These are phyloP conservation scores for Candida sp. DNA, from an alignment of 1,139 yeast genomes.

Conservation along the genomic window DNA sequence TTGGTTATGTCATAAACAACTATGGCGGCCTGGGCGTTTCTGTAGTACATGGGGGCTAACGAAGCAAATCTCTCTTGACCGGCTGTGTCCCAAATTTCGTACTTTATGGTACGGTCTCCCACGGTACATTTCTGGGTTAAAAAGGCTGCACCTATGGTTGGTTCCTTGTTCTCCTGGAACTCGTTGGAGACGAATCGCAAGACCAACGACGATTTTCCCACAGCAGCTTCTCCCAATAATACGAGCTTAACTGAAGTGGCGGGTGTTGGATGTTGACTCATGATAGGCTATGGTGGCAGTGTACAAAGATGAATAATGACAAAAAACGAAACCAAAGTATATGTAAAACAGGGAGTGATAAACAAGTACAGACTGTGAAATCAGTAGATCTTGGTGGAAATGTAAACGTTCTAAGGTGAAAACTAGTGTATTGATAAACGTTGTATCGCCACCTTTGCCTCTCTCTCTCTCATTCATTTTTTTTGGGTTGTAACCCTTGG, in stretches of 20 bases:
- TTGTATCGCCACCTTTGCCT: conserved; percentile 1
- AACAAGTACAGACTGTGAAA: not conserved
- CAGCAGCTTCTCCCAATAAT: conserved; percentile 96
- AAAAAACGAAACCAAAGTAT: not conserved
- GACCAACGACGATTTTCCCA: conserved; percentile 93
- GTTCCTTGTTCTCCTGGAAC: conserved; percentile 96
- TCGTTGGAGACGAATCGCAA: conserved; percentile 94
- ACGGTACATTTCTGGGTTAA: conserved; percentile 93
- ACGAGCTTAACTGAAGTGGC: conserved; percentile 77
- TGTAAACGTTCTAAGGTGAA: not conserved
- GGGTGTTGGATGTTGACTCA: conserved; percentile 17
- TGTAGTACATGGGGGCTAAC: conserved; percentile 96
- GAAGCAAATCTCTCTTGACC: conserved; percentile 98
- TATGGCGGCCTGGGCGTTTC: conserved; percentile 98
- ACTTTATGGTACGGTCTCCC: conserved; percentile 89
- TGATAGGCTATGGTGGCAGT: not conserved
- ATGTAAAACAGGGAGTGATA: too few relatives aligned
- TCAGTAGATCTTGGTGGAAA: not conserved
- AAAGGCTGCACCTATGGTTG: conserved; percentile 98
- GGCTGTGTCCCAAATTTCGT: conserved; percentile 99
- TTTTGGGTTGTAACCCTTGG: not conserved
- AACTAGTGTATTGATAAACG: not conserved
- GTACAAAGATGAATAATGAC: not conserved
- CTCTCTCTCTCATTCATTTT: not conserved
- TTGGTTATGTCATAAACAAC: conserved; percentile 97